Percentiles rank a stretch among this genome's conserved stretches.
These are phyloP conservation scores for Nepenthes alata DNA, from an alignment of 179 eudicot genomes.

Conservation along the genomic window DNA sequence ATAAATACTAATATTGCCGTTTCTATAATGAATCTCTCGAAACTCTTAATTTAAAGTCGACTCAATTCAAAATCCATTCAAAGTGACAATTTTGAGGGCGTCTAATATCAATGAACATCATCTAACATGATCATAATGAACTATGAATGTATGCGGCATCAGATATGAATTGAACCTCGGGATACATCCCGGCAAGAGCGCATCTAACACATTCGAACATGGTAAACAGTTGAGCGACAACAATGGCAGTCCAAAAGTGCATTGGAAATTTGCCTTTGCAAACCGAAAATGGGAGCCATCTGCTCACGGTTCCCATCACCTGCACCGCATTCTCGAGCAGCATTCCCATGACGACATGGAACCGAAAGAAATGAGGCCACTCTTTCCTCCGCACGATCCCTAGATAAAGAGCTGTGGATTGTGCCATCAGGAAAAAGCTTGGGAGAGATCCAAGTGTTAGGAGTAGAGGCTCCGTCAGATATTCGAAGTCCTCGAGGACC, in stretches of 20 bases:
- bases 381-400: conserved; percentile 52
- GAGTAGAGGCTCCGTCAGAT: conserved; percentile 37
- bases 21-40: no score
- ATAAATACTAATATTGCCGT: no score
- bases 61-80: no score
- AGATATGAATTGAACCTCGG: conserved; percentile 49
- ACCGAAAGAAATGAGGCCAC: conserved; percentile 74
- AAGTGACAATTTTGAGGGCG: no score
- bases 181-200: conserved; percentile 51
- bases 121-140: no score
- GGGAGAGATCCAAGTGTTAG: conserved; percentile 39
- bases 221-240: conserved; percentile 37
- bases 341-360: conserved; percentile 61
- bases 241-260: conserved; percentile 56
- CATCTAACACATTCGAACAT: conserved; percentile 52
- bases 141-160: conserved; percentile 59
- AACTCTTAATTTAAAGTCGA: no score
- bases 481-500: conserved; percentile 49
- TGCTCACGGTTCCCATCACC: conserved; percentile 36
- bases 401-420: conserved; percentile 40
- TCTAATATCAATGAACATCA: no score
- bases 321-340: conserved; percentile 45
- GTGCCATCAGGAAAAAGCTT: conserved; percentile 39
- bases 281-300: conserved; percentile 46
- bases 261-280: conserved; percentile 55